Percentiles rank a stretch among this genome's conserved stretches.
phyloP scores from a whole-genome alignment of 257 asterid species.

The Gentiana dahurica region DNA sequence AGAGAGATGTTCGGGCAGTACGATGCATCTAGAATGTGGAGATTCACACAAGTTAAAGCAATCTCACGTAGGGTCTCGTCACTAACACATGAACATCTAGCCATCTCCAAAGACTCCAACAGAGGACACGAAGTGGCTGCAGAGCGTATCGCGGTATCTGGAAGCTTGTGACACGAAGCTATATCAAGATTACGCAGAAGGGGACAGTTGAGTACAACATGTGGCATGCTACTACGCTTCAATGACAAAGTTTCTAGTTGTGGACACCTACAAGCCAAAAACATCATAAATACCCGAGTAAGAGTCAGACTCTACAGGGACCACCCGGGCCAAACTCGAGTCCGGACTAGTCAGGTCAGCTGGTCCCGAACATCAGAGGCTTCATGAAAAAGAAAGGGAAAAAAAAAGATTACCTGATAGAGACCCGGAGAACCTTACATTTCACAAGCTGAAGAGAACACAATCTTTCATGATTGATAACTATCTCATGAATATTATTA shows the following conservation, averaged over 20 bases:
- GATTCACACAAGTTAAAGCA: constrained; percentile 56
- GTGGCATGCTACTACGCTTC: constrained; percentile 98
- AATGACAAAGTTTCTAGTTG: constrained; percentile 80
- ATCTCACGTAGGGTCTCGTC: constrained; percentile 90
- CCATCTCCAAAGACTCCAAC: constrained; percentile 88
- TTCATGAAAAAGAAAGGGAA: too few relatives aligned
- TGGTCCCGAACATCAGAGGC: too few relatives aligned
- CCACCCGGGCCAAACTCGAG: too few relatives aligned
- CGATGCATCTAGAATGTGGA: constrained; percentile 82
- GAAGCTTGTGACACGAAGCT: constrained; percentile 96
- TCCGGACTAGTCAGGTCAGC: too few relatives aligned
- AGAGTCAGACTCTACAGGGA: too few relatives aligned
- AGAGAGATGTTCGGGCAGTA: constrained; percentile 96
- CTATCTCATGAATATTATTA: constrained; percentile 77
- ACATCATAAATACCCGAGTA: too few relatives aligned
- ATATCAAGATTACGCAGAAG: constrained; percentile 84
- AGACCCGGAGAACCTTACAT: constrained; percentile 84
- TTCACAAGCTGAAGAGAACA: constrained; percentile 76
- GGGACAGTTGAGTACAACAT: constrained; percentile 81
- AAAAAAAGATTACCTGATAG: constrained; percentile 46
- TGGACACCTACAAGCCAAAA: constrained; percentile 62
- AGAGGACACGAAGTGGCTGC: constrained; percentile 90
- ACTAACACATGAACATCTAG: constrained; percentile 86
- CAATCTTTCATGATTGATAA: constrained; percentile 61
- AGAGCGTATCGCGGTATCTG: constrained; percentile 96